Evolutionary conservation across 2,329 filamentous ascomycete genomes (phyloP), one percentile per base, ranked within the genome.

Genomic region (Fusarium sp.): DNA sequence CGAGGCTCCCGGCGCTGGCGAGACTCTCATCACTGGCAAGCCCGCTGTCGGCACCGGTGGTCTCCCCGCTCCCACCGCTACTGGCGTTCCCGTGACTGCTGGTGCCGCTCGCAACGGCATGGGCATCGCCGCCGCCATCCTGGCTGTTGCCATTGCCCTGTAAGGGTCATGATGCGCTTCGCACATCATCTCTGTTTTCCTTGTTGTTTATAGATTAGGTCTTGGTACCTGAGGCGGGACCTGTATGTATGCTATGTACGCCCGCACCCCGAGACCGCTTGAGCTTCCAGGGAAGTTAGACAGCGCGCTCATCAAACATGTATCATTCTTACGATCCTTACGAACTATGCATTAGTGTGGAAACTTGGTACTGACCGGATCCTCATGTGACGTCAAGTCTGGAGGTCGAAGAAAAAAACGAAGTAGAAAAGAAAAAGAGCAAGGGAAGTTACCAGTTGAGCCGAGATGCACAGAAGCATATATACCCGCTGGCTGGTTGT

Each of bases 261-360:
- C 64, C 62, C 50, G 70, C 57, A 66, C 58, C 65, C 52, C 46
- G 66, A 74, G 72, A 45, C 27, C 39, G 73, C 59, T 63, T 39
- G 46, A 46, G 64, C 68, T 75, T 70, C 64, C 62, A 56, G 62
- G 72, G 53, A 73, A 73, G 70, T n/a, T 55, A 50, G 31, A 47
- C 55, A 65, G 62, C 56, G 67, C 59, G 50, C 66, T 65, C 60
- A 68, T 62, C 62, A 71, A 68, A 77, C 68, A 77, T 74, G 77
- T 86, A 81, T 80, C 80, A 83, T 88, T 87, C 85, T 86, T 84
- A 88, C 86, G 86, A 87, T 88, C 86, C 85, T 88, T 87, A 86
- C 83, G 84, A 86, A 82, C 79, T 73, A 77, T 76, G 75, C 71
- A 77, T 78, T 79, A 74, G 72, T 75, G 78, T 72, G 73, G 71